Conservation (phyloP, 371 early-diverging fungal species). For the Syncephalis fuscata region DNA sequence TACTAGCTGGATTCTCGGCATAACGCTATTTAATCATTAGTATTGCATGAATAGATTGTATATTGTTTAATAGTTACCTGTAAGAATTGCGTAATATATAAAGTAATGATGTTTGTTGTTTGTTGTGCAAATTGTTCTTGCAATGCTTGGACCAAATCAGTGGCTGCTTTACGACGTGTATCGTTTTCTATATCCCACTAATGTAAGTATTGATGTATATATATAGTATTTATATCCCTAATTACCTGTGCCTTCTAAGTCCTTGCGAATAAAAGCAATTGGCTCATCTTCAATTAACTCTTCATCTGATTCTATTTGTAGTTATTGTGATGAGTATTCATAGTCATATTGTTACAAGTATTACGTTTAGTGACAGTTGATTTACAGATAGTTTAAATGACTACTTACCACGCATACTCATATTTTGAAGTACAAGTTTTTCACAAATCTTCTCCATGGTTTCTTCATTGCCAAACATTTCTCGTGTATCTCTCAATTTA, state of each 20-base stretch:
- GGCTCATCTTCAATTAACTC: constrained; percentile 95
- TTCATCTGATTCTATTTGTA: constrained; percentile 71
- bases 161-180: constrained; percentile 81
- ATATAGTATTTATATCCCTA: too few species aligned
- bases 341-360: too few species aligned
- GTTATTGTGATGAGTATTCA: too few species aligned
- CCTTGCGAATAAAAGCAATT: constrained; percentile 80
- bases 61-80: constrained; percentile 16
- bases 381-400: neutral
- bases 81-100: constrained; percentile 57
- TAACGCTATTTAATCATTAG: neutral
- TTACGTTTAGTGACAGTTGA: too few species aligned
- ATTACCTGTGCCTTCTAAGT: constrained; percentile 59
- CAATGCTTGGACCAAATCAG: constrained; percentile 84
- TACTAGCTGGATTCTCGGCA: constrained; percentile 34
- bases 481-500: constrained; percentile 45
- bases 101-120: constrained; percentile 63
- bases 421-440: constrained; percentile 86
- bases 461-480: constrained; percentile 47
- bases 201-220: too few species aligned
- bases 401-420: constrained; percentile 50
- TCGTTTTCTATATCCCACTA: constrained; percentile 46
- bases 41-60: neutral
- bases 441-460: constrained; percentile 67
- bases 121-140: constrained; percentile 69